A percentile compares a stretch with the other conserved stretches of the same genome.
Conservation (phyloP, 1,284 basidiomycete genomes). For the Apiotrichum gamsii region DNA sequence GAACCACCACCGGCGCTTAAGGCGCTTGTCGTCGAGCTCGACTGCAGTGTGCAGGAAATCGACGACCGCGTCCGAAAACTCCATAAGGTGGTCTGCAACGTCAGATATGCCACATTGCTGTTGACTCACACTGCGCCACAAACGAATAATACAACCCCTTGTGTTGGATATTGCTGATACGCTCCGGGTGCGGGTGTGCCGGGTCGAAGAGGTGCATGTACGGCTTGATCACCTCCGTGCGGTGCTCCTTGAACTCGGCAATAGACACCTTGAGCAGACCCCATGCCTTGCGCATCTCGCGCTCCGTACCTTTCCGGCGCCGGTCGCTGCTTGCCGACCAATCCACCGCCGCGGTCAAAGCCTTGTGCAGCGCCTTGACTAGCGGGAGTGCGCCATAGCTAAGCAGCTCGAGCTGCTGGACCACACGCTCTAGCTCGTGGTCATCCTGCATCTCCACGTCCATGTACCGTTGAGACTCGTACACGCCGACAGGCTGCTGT, state of each 20-base stretch:
- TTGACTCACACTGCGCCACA: conserved; percentile 74
- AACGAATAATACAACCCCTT: conserved; percentile 56
- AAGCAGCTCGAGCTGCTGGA: conserved; percentile 55
- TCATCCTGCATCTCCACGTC: conserved; percentile 58
- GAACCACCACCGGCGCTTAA: conserved; percentile 59
- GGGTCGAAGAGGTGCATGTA: conserved; percentile 60
- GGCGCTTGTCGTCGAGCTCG: conserved; percentile 55
- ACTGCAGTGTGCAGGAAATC: conserved; percentile 55
- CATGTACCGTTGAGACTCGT: conserved; percentile 70
- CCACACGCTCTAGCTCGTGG: conserved; percentile 52
- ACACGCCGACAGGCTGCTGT: conserved; percentile 67
- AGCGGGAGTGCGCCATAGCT: conserved; percentile 57
- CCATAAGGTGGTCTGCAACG: conserved; percentile 60
- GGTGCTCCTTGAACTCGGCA: conserved; percentile 49
- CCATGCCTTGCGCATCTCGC: background rate
- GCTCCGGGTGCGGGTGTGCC: conserved; percentile 15
- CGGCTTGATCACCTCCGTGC: conserved; percentile 60
- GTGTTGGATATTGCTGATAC: conserved; percentile 27
- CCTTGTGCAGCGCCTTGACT: conserved; percentile 26
- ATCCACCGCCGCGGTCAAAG: conserved; percentile 25
- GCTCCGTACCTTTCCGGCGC: background rate
- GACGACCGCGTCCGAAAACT: conserved; percentile 52
- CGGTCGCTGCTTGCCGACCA: conserved; percentile 21
- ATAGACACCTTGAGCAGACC: conserved; percentile 33
- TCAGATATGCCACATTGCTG: no score